A percentile compares a stretch with the other conserved stretches of the same genome.
These are phyloP conservation scores for Circinella umbellata DNA, from an alignment of 371 early-diverging fungal species.

Conservation along the genomic window DNA sequence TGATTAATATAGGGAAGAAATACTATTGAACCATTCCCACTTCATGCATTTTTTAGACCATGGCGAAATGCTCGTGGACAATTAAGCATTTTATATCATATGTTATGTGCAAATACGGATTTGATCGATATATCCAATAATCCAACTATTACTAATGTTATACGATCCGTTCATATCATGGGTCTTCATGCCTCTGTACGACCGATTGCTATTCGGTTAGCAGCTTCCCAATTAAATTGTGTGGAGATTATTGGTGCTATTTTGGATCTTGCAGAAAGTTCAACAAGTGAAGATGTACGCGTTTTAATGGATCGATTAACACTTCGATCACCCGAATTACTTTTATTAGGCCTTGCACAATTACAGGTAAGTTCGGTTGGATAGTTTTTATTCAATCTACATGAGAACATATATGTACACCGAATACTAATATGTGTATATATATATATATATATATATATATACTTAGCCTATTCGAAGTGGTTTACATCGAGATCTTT, in stretches of 20 bases:
- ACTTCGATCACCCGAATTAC: constrained; percentile 76
- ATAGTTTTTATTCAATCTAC: too few species aligned
- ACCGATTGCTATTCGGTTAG: constrained; percentile 53
- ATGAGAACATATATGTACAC: too few species aligned
- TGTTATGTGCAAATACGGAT: constrained; percentile 60
- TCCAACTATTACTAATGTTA: constrained; percentile 47
- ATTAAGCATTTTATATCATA: constrained; percentile 70
- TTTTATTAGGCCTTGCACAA: constrained; percentile 79
- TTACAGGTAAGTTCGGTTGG: too few species aligned
- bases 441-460: background rate
- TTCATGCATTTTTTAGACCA: constrained; percentile 68
- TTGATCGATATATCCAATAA: constrained; percentile 51
- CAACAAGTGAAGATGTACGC: constrained; percentile 65
- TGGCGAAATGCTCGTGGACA: constrained; percentile 81
- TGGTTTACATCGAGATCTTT: constrained; percentile 68
- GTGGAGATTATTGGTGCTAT: constrained; percentile 74
- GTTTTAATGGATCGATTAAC: constrained; percentile 66
- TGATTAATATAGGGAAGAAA: constrained; percentile 18
- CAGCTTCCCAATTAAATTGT: constrained; percentile 73
- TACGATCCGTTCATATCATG: constrained; percentile 54
- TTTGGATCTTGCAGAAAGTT: constrained; percentile 62
- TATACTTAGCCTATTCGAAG: constrained; percentile 65
- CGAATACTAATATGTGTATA: too few species aligned
- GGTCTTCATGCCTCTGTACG: constrained; percentile 50
- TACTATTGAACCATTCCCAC: constrained; percentile 62